Percentiles rank a stretch among this genome's conserved stretches.
Evolutionary conservation across 192 early-diverging fungal species (phyloP).

Genomic region (Gonapodya sp.): DNA sequence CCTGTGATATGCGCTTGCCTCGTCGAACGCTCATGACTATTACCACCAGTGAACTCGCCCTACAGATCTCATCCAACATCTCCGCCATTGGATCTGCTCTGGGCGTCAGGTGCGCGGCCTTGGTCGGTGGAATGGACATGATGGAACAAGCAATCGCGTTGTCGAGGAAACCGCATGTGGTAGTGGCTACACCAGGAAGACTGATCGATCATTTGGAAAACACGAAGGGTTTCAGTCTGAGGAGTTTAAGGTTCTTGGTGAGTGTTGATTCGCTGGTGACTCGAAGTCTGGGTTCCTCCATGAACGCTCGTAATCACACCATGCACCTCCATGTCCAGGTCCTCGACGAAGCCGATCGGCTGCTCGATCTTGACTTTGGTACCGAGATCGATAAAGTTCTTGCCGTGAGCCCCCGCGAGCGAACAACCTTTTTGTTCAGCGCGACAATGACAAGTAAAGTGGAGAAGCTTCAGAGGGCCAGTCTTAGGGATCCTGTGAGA

Average conservation of each 20-base stretch:
- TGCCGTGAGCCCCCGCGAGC: conserved; percentile 82
- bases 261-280: not conserved
- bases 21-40: not conserved
- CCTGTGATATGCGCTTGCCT: not conserved
- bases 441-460: conserved; percentile 99
- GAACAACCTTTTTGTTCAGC: conserved; percentile 80
- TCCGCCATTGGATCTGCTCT: conserved; percentile 82
- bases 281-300: no score
- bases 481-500: conserved; percentile 84
- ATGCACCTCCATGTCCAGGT: conserved; percentile 28
- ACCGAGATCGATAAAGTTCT: conserved; percentile 94
- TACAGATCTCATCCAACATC: conserved; percentile 88
- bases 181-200: conserved; percentile 92
- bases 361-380: conserved; percentile 92
- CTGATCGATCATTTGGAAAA: conserved; percentile 95
- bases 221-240: conserved; percentile 93
- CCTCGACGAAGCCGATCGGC: conserved; percentile 86
- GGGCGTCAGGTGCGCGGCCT: conserved; percentile 81
- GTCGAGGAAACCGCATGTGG: conserved; percentile 87
- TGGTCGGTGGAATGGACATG: conserved; percentile 97
- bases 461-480: conserved; percentile 87
- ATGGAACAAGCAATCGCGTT: conserved; percentile 90
- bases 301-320: no score
- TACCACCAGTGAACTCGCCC: conserved; percentile 70
- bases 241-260: conserved; percentile 79